These are phyloP conservation scores for Neurospora hispaniola DNA, from an alignment of 495 filamentous ascomycete species.

Conservation along the genomic window DNA sequence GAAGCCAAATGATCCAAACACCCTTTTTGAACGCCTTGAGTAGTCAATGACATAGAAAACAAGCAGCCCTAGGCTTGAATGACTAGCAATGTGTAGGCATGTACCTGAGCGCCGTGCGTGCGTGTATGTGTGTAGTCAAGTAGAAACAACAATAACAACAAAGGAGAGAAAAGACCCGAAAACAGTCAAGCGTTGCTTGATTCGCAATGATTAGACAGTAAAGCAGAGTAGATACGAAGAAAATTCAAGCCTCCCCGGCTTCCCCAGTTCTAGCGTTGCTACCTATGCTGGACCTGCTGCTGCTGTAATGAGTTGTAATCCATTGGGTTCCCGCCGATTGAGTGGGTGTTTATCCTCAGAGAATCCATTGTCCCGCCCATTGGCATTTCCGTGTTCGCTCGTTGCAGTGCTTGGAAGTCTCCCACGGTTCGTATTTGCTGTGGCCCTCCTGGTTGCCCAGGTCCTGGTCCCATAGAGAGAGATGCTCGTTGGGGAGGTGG, in stretches of 20 bases:
- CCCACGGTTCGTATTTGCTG: slow-evolving; percentile 34
- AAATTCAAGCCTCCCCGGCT: background rate
- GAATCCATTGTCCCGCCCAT: slow-evolving; percentile 18
- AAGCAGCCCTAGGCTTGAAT: background rate
- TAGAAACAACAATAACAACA: background rate
- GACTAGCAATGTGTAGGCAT: background rate
- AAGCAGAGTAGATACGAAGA: background rate
- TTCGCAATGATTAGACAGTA: background rate
- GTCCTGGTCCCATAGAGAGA: slow-evolving; percentile 23
- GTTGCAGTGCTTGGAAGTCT: slow-evolving; percentile 36
- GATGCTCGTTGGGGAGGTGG: slow-evolving; percentile 26
- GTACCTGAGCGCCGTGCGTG: background rate
- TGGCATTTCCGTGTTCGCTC: slow-evolving; percentile 30
- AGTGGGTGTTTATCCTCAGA: slow-evolving; percentile 17
- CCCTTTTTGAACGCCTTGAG: background rate
- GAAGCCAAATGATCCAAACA: background rate
- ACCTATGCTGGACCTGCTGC: slow-evolving; percentile 11
- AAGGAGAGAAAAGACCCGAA: background rate
- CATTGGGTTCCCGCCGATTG: slow-evolving; percentile 18
- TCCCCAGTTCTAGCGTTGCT: slow-evolving; percentile 9
- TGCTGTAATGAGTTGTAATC: slow-evolving; percentile 22
- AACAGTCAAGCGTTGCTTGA: background rate
- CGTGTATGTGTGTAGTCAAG: background rate
- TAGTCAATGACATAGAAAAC: background rate
- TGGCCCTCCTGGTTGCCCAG: background rate